A percentile compares a stretch with the other conserved stretches of the same genome.
These are phyloP conservation scores for Tylopilus subfusipes DNA, from an alignment of 768 basidiomycete species.

Conservation along the genomic window DNA sequence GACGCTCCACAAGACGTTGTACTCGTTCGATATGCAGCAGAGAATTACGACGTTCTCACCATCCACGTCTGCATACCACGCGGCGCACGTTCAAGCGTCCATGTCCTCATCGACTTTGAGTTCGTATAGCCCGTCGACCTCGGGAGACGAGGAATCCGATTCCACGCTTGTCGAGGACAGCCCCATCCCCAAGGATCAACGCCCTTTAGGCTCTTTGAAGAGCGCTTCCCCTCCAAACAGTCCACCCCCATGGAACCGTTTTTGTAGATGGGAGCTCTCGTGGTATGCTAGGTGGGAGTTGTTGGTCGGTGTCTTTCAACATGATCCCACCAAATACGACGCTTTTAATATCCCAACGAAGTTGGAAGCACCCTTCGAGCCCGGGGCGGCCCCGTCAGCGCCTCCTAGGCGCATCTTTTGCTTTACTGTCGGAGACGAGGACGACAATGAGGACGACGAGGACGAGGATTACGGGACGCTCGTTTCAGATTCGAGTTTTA, in stretches of 20 bases:
- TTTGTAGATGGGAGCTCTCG: constrained; percentile 40
- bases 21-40: constrained; percentile 55
- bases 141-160: constrained; percentile 45
- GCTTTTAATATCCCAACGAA: background rate
- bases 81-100: constrained; percentile 3
- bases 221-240: constrained; percentile 8
- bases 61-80: constrained; percentile 17
- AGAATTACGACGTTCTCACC: background rate
- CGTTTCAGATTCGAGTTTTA: constrained; percentile 16
- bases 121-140: constrained; percentile 15
- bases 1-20: constrained; percentile 67
- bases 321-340: constrained; percentile 21
- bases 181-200: constrained; percentile 3
- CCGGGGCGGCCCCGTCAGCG: background rate
- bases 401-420: constrained; percentile 14
- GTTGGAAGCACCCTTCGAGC: background rate
- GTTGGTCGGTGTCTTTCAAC: constrained; percentile 41
- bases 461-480: constrained; percentile 29
- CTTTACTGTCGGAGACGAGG: constrained; percentile 22
- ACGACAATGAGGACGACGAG: constrained; percentile 21
- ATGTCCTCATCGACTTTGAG: constrained; percentile 19
- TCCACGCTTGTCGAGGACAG: constrained; percentile 50
- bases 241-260: constrained; percentile 8
- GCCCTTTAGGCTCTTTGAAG: background rate
- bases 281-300: constrained; percentile 58